Base-by-base conservation (phyloP, 768 basidiomycete species). In the Galerina sulciceps region DNA sequence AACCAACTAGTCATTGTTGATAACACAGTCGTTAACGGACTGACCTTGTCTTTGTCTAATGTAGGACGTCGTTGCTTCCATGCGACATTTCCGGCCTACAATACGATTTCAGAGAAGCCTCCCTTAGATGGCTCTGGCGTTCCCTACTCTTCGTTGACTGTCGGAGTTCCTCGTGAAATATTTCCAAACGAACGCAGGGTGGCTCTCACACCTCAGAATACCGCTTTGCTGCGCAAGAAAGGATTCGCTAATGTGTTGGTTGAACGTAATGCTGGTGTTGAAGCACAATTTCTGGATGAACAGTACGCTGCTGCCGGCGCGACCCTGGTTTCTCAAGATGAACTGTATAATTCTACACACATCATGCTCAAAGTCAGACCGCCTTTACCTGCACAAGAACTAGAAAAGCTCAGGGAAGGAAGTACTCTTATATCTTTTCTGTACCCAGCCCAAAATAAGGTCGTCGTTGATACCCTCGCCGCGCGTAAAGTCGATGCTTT, bases 281-380 rank as follows among this genome's bases (percentile, higher is more conserved):
- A 84, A 50, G 87, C 93, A 5, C 88, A 93, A 69, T 95, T 94
- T 73, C 75, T 87, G 60, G 90, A 95, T 66, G 89, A 87, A 68
- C 88, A 90, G 44, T 95, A 93, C 67, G 76, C 75, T 58, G 84
- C 85, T 37, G 93, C 91, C 23, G 93, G 93, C 6, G 93, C 92
- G 37, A 87, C 84, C 6, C 71, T 95, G 59, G 89, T 87, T n/a
- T 84, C 88, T 47, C 80, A 79, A 58, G 86, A 89, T 55, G 86
- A 91, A 61, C 73, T 93, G n/a, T 89, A 85, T 69, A 76, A 74
- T 47, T 76, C 76, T 43, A 78, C 89, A 1, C 92, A 95, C 69
- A 91, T 95, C 67, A 77, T 94, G 69, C 78, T 95, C 61, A 95
- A 95, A 83, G 93, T 95, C 59, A 83, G 91, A 61, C 86, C 93